Evolutionary conservation across 257 asterid species (phyloP).

Genomic region (Solanum tarijense): DNA sequence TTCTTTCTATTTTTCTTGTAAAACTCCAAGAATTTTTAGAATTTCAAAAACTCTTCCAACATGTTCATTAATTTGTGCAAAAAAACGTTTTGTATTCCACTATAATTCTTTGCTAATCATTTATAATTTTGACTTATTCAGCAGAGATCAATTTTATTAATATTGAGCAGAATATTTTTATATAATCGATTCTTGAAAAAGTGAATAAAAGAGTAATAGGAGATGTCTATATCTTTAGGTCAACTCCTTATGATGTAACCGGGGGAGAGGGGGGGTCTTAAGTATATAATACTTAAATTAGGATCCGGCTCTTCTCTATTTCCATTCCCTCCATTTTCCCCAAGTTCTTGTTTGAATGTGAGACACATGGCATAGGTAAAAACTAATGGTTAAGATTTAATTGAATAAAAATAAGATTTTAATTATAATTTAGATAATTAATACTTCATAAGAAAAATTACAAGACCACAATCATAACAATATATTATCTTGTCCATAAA

Average conservation of each 20-base stretch:
- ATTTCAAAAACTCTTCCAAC: neutral
- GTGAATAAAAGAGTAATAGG: neutral
- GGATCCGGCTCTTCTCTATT: too few relatives aligned
- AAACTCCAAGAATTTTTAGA: neutral
- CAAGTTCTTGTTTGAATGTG: too few relatives aligned
- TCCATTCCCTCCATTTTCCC: accelerated
- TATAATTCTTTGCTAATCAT: conserved; percentile 33
- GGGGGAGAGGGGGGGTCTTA: neutral
- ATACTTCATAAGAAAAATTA: too few relatives aligned
- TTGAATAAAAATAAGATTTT: too few relatives aligned
- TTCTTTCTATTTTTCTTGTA: neutral
- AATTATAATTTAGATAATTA: too few relatives aligned
- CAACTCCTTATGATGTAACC: conserved; percentile 27
- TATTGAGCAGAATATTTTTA: neutral
- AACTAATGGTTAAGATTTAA: too few relatives aligned
- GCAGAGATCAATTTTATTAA: neutral
- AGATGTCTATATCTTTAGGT: conserved; percentile 29
- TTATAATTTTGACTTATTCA: conserved; percentile 19
- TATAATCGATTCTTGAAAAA: neutral
- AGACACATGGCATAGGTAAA: too few relatives aligned
- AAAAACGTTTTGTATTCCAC: conserved; percentile 13
- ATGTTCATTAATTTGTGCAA: neutral
- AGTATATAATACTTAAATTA: neutral
- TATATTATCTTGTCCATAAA: too few relatives aligned
- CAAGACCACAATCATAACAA: too few relatives aligned